Conservation (phyloP, 2,329 filamentous ascomycete genomes). For the Apiospora rasikravindrae region DNA sequence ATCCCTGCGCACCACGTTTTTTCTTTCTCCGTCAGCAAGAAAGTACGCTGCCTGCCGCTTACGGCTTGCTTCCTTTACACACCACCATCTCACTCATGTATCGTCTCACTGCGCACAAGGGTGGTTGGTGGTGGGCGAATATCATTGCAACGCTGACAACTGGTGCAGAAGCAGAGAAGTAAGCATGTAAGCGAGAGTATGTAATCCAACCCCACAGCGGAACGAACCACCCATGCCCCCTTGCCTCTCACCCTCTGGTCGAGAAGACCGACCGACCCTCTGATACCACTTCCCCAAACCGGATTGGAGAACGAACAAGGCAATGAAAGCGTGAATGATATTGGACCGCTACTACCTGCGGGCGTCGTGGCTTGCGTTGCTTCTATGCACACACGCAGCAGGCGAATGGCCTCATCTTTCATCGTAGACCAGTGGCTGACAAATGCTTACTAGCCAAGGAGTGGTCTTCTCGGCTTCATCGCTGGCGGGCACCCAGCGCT, state of each 20-base stretch:
- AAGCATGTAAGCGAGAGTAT: not conserved
- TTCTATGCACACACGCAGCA: not conserved
- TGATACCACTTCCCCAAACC: not conserved
- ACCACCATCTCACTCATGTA: not conserved
- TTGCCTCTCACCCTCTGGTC: too few relatives aligned
- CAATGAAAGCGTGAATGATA: not conserved
- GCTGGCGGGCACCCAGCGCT: too few relatives aligned
- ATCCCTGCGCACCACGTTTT: conserved; percentile 14
- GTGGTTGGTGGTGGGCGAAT: not conserved
- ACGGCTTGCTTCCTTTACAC: not conserved
- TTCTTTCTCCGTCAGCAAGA: not conserved
- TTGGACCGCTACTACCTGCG: not conserved
- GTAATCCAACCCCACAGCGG: not conserved
- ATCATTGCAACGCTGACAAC: not conserved
- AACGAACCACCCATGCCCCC: not conserved
- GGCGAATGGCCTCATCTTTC: not conserved
- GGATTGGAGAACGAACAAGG: not conserved
- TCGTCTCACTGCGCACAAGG: not conserved
- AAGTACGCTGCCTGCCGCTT: not conserved
- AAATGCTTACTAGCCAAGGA: not conserved
- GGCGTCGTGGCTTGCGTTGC: not conserved
- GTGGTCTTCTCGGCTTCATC: not conserved
- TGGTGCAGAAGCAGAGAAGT: not conserved
- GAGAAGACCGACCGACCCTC: not conserved
- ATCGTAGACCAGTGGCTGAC: not conserved